These are phyloP conservation scores for Pichia sp. DNA, from an alignment of 1,139 yeast genomes.

Conservation along the genomic window DNA sequence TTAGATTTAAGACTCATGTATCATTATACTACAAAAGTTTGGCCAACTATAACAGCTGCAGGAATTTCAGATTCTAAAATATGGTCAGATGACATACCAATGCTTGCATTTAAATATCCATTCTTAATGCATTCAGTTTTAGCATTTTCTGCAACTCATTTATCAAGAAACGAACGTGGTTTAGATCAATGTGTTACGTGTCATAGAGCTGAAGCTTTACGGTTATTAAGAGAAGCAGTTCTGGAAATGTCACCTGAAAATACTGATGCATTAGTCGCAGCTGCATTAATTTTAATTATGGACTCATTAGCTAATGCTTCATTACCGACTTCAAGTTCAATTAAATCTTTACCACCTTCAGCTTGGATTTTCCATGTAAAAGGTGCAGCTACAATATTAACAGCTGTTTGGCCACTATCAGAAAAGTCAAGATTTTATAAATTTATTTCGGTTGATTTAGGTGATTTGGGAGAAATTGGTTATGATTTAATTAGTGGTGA, in stretches of 20 bases:
- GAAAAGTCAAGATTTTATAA: slow-evolving; percentile 69
- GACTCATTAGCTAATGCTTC: slow-evolving; percentile 94
- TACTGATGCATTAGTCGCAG: slow-evolving; percentile 88
- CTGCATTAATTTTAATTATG: slow-evolving; percentile 82
- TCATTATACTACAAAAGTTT: slow-evolving; percentile 80
- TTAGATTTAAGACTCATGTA: slow-evolving; percentile 76
- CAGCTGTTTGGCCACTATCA: slow-evolving; percentile 92
- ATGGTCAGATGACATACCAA: slow-evolving; percentile 85
- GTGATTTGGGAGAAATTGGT: slow-evolving; percentile 77
- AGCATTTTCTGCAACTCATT: slow-evolving; percentile 88
- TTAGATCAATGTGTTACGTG: slow-evolving; percentile 78
- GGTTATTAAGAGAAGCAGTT: slow-evolving; percentile 78
- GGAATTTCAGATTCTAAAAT: slow-evolving; percentile 83
- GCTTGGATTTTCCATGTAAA: slow-evolving; percentile 97
- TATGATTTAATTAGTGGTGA: slow-evolving; percentile 41
- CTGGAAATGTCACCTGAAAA: slow-evolving; percentile 75
- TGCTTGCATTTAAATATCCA: slow-evolving; percentile 81
- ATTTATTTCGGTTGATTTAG: slow-evolving; percentile 71
- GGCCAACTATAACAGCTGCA: slow-evolving; percentile 83
- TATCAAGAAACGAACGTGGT: slow-evolving; percentile 70
- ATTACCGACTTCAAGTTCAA: slow-evolving; percentile 53
- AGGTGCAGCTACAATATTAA: slow-evolving; percentile 91
- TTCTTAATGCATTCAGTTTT: slow-evolving; percentile 86
- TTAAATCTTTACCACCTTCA: slow-evolving; percentile 72
- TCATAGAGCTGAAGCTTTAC: slow-evolving; percentile 81